phyloP scores from a whole-genome alignment of 164 flowering plant genomes.

The Vitis rupestris region DNA sequence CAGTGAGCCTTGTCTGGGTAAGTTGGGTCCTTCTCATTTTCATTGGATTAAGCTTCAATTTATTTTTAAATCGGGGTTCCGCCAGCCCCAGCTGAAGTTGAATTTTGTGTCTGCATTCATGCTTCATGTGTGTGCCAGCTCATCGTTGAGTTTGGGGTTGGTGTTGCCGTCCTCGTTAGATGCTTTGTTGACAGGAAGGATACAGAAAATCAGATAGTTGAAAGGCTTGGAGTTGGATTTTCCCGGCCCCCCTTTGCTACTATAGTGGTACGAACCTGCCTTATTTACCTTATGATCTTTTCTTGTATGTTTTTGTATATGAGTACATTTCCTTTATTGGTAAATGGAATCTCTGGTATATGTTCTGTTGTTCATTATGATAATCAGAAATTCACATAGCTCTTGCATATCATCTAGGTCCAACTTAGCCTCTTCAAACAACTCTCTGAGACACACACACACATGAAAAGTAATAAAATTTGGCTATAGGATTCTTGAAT shows the following conservation, averaged over 20 bases:
- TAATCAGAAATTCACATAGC: too few relatives aligned
- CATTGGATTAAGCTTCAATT: neutral
- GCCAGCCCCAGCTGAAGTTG: too few relatives aligned
- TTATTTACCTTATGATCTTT: slow-evolving; percentile 2
- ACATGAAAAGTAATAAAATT: too few relatives aligned
- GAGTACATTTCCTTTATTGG: neutral
- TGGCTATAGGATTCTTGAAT: too few relatives aligned
- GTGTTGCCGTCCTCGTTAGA: slow-evolving; percentile 69
- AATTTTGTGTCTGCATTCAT: neutral
- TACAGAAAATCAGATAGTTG: slow-evolving; percentile 54
- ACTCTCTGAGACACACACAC: too few relatives aligned
- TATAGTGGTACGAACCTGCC: slow-evolving; percentile 63
- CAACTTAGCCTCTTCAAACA: too few relatives aligned
- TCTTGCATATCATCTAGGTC: too few relatives aligned
- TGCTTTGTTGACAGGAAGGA: slow-evolving; percentile 64
- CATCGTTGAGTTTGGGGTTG: slow-evolving; percentile 65
- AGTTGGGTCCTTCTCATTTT: slow-evolving; percentile 12
- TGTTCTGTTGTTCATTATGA: too few relatives aligned
- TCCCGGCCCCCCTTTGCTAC: slow-evolving; percentile 73
- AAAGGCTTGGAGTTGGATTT: slow-evolving; percentile 80
- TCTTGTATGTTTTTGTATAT: neutral
- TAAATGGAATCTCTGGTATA: neutral
- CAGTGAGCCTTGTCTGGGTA: slow-evolving; percentile 77
- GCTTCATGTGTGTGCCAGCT: slow-evolving; percentile 42
- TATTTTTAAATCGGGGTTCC: neutral